phyloP scores from a whole-genome alignment of 2,329 filamentous ascomycete genomes.

The Colletotrichum sp. region DNA sequence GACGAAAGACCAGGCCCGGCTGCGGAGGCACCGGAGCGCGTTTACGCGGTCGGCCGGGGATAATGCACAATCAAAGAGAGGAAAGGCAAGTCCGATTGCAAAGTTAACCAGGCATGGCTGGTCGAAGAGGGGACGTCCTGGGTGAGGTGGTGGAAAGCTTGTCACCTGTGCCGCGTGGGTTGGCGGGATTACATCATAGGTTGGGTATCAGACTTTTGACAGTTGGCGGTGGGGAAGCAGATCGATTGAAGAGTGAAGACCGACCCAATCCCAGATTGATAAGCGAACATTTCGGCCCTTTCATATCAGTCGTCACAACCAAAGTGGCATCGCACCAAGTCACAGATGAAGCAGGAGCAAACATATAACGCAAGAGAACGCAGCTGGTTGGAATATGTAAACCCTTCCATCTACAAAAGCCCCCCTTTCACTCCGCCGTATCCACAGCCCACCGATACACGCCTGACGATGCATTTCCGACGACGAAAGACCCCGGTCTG shows the following conservation, averaged over 20 bases:
- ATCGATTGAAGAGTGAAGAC: fast-evolving
- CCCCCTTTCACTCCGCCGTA: constrained; percentile 3
- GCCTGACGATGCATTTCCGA: constrained; percentile 14
- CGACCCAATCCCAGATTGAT: not conserved
- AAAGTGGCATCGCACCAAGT: not conserved
- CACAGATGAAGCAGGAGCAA: not conserved
- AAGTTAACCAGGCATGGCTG: not conserved
- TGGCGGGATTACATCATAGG: not conserved
- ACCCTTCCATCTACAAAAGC: constrained; percentile 21
- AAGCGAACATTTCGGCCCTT: too few relatives aligned
- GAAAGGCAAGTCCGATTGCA: not conserved
- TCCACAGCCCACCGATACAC: not conserved
- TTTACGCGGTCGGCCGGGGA: not conserved
- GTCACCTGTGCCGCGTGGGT: not conserved
- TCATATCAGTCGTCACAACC: not conserved
- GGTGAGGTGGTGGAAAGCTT: not conserved
- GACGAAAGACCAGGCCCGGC: not conserved
- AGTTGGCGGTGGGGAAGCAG: not conserved
- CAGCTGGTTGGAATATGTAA: constrained; percentile 18
- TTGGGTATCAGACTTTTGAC: not conserved
- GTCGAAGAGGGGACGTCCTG: fast-evolving
- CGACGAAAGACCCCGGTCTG: not conserved
- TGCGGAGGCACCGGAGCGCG: not conserved
- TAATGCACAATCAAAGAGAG: not conserved
- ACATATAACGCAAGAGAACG: constrained; percentile 1